phyloP scores from a whole-genome alignment of 768 basidiomycete genomes.

The Russula ochroleuca region DNA sequence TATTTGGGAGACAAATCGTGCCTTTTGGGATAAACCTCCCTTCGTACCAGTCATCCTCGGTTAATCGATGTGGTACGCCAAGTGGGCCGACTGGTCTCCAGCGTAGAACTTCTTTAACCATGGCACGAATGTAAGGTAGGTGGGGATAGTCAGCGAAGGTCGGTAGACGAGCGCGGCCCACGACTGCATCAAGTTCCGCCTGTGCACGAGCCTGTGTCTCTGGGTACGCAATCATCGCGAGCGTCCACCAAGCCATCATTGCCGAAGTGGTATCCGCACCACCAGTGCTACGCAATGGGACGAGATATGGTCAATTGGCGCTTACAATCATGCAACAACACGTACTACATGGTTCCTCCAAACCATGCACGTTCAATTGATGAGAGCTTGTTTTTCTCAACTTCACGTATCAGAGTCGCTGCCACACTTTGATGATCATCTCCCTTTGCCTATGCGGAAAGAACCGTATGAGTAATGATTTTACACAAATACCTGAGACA shows the following conservation, averaged over 20 bases:
- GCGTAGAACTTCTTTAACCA: conserved; percentile 4
- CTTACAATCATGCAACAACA: not conserved
- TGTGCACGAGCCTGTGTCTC: too few species aligned
- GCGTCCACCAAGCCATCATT: too few species aligned
- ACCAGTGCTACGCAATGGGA: too few species aligned
- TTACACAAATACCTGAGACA: not conserved
- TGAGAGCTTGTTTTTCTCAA: not conserved
- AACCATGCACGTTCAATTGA: not conserved
- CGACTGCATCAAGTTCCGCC: too few species aligned
- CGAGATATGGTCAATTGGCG: too few species aligned
- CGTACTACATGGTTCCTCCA: not conserved
- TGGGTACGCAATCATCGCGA: too few species aligned
- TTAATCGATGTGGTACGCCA: not conserved
- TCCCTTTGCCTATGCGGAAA: not conserved
- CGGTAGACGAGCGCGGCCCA: conserved; percentile 1
- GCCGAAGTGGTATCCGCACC: too few species aligned
- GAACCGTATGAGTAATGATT: not conserved
- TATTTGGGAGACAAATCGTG: conserved; percentile 35
- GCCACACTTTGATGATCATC: not conserved
- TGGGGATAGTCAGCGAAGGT: conserved; percentile 5
- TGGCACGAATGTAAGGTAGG: conserved; percentile 11
- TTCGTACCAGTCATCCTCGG: conserved; percentile 17
- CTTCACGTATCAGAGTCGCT: too few species aligned
- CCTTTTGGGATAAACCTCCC: conserved; percentile 30
- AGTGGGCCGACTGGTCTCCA: not conserved